A percentile compares a stretch with the other conserved stretches of the same genome.
Evolutionary conservation across 2,329 filamentous ascomycete genomes (phyloP).

Genomic region (Xylariaceae sp.): DNA sequence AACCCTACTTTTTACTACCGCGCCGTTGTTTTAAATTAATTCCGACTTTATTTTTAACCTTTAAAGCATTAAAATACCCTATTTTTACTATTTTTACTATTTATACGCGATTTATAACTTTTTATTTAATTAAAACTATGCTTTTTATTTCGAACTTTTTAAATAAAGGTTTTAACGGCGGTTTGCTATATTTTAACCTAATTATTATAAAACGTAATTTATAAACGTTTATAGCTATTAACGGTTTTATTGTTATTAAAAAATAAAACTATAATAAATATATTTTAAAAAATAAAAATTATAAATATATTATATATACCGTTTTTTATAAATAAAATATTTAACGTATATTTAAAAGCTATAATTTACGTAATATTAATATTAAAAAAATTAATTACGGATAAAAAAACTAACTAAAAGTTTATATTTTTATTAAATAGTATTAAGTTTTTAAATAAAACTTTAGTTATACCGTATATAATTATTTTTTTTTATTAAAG

Average conservation of each 20-base stretch:
- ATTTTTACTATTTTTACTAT: neutral
- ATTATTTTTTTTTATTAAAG: neutral
- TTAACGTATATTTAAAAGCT: no score
- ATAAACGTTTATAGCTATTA: neutral
- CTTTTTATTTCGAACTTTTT: neutral
- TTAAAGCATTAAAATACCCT: neutral
- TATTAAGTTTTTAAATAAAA: neutral
- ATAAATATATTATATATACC: neutral
- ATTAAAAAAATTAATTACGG: no score
- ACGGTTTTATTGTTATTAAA: neutral
- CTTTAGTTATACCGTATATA: neutral
- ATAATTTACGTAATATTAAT: no score
- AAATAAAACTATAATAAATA: neutral
- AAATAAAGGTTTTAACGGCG: neutral
- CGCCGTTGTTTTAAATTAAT: no score
- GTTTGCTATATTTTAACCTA: no score
- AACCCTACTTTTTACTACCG: no score
- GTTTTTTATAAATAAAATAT: neutral
- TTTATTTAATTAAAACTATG: neutral
- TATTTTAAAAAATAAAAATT: neutral
- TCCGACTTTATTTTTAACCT: neutral
- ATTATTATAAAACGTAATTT: neutral
- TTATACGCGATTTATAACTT: neutral
- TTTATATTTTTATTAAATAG: neutral
- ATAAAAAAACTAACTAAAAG: no score